These are phyloP conservation scores for Solanum okadae DNA, from an alignment of 257 asterid genomes.

Conservation along the genomic window DNA sequence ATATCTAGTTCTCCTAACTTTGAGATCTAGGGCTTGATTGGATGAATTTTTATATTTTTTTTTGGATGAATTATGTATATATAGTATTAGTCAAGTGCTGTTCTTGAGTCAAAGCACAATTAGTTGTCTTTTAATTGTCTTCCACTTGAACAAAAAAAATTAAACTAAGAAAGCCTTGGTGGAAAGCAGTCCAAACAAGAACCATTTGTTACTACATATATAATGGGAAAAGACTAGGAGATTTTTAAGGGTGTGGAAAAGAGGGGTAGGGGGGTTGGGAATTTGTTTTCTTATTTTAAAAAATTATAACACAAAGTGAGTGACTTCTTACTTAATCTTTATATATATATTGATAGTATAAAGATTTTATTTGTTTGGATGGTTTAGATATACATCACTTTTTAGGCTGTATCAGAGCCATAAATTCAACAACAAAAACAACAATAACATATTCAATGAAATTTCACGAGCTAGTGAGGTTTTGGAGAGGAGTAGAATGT, in stretches of 20 bases:
- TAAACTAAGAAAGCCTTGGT: background rate
- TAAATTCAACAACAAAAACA: background rate
- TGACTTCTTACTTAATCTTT: background rate
- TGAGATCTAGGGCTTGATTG: background rate
- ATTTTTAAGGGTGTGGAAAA: background rate
- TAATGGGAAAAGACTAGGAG: background rate
- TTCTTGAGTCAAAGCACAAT: background rate
- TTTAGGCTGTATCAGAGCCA: background rate
- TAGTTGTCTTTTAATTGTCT: background rate
- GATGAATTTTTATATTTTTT: background rate
- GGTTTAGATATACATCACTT: background rate
- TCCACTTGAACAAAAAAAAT: background rate
- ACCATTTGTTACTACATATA: background rate
- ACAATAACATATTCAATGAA: background rate
- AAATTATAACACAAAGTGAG: background rate
- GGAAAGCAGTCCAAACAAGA: background rate
- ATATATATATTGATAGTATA: background rate
- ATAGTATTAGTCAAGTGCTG: background rate
- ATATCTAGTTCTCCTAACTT: background rate
- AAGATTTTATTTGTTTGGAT: background rate
- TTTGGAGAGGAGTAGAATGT: background rate
- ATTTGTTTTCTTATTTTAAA: background rate
- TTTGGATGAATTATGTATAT: background rate
- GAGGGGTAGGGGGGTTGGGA: background rate
- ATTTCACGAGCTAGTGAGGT: background rate